These are phyloP conservation scores for Gomphus bonarii DNA, from an alignment of 1,284 basidiomycete species.

Conservation along the genomic window DNA sequence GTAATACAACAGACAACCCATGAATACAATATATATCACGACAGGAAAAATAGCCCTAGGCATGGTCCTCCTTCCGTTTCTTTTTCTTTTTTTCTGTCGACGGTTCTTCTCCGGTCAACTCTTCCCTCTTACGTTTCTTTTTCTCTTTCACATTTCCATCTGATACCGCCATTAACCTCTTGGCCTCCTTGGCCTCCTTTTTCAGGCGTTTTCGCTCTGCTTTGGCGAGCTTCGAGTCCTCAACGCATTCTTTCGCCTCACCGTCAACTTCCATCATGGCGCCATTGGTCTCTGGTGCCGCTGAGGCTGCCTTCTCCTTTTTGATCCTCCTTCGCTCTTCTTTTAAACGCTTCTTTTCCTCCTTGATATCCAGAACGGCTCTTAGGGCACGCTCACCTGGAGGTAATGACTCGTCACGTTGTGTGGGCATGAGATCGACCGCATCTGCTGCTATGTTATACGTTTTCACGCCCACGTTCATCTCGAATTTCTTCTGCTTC, in stretches of 20 bases:
- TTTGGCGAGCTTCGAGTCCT: background rate
- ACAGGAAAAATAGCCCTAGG: background rate
- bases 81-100: slow-evolving; percentile 3
- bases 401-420: slow-evolving; percentile 40
- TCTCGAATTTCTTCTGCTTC: slow-evolving; percentile 72
- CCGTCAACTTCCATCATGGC: slow-evolving; percentile 2
- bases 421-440: slow-evolving; percentile 66
- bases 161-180: background rate
- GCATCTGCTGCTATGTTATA: slow-evolving; percentile 81
- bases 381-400: slow-evolving; percentile 55
- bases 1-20: slow-evolving; percentile 4
- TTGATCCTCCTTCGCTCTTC: slow-evolving; percentile 52
- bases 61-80: background rate
- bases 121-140: background rate
- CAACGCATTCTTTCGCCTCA: background rate
- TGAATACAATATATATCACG: background rate
- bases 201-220: slow-evolving; percentile 6
- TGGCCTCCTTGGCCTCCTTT: slow-evolving; percentile 9
- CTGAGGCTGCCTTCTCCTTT: slow-evolving; percentile 14
- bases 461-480: slow-evolving; percentile 61
- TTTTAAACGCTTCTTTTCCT: slow-evolving; percentile 67
- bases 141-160: background rate
- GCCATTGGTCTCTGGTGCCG: slow-evolving; percentile 4
- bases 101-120: background rate
- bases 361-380: slow-evolving; percentile 66